Percentiles rank a stretch among this genome's conserved stretches.
These are phyloP conservation scores for Sarocladium kiliense DNA, from an alignment of 2,329 filamentous ascomycete genomes.

Conservation along the genomic window DNA sequence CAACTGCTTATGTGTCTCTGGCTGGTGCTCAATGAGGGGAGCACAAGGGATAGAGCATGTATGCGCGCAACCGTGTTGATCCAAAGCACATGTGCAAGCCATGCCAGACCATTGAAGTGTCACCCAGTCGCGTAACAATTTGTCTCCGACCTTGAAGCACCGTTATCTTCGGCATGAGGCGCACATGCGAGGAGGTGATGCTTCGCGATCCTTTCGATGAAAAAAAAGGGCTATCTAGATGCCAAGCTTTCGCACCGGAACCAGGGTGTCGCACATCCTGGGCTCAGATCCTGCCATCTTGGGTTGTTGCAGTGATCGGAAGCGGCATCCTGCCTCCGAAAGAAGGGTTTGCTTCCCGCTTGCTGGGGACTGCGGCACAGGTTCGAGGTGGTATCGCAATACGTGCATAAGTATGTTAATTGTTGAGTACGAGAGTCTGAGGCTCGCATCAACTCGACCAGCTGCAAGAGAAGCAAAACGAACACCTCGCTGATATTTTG, in stretches of 20 bases:
- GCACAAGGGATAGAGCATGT: neutral
- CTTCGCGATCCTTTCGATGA: neutral
- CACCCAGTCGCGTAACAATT: too few species aligned
- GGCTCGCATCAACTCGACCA: too few species aligned
- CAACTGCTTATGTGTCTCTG: neutral
- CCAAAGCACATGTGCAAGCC: too few species aligned
- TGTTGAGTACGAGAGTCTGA: too few species aligned
- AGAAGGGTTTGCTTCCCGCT: neutral
- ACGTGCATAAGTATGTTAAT: too few species aligned
- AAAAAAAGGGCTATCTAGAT: neutral
- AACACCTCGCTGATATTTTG: neutral
- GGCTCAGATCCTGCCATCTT: constrained; percentile 6
- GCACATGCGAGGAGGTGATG: neutral
- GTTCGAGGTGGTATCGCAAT: neutral
- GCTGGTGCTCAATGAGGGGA: neutral
- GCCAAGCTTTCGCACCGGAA: neutral
- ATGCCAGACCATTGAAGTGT: too few species aligned
- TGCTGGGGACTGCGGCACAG: neutral
- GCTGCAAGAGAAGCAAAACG: too few species aligned
- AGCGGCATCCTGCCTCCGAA: neutral
- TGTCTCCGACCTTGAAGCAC: too few species aligned
- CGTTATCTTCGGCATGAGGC: neutral
- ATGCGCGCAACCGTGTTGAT: neutral
- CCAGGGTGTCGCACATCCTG: constrained; percentile 6
- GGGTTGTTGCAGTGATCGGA: neutral